Base-by-base conservation (phyloP, 371 early-diverging fungal species). In the Mortierella sp. region DNA sequence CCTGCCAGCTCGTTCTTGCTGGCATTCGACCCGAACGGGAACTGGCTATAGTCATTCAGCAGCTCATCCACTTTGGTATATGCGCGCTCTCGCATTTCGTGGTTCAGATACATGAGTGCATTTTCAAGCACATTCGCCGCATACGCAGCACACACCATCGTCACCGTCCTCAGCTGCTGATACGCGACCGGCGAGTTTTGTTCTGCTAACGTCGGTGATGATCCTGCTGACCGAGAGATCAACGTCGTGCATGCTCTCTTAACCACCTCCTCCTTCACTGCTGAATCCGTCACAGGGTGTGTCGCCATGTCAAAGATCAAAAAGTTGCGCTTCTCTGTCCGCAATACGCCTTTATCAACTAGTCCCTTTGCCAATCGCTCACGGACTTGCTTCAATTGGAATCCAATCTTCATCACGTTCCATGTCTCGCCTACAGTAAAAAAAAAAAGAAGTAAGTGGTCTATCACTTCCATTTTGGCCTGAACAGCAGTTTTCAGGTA, bases 301-400 rank as follows among this genome's bases (percentile, higher is more conserved):
- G 96, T 97, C 21, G 97, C 95, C 96, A 96, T 95, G 68, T 97
- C 97, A 68, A 98, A 97, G 48, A 98, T 83, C 55, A 97, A 79
- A 79, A 96, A 97, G 79, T 94, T 95, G 43, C 94, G 89, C 71
- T 96, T 96, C 65, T 96, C 97, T 26, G 98, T 97, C 54, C 97
- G 87, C 43, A 98, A 79, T 12, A 98, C 91, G n/a, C 98, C 98
- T 81, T 98, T 98, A 81, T 98, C 98, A 3, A 98, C 98, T 34
- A 98, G 83, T 8, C 97, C 97, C 81, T 98, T 98, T 47, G 97
- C 95, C 56, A 98, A 85, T 27, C 98, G 87, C 75, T 98, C 98
- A 31, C 98, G 91, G 15, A 98, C 98, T 84, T 97, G 97, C 76
- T 97, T 97, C 30, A 98, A 84, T 80, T 98, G 98, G 83, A 96